Base-by-base conservation (phyloP, 768 basidiomycete species). In the Gloeophyllum trabeum region DNA sequence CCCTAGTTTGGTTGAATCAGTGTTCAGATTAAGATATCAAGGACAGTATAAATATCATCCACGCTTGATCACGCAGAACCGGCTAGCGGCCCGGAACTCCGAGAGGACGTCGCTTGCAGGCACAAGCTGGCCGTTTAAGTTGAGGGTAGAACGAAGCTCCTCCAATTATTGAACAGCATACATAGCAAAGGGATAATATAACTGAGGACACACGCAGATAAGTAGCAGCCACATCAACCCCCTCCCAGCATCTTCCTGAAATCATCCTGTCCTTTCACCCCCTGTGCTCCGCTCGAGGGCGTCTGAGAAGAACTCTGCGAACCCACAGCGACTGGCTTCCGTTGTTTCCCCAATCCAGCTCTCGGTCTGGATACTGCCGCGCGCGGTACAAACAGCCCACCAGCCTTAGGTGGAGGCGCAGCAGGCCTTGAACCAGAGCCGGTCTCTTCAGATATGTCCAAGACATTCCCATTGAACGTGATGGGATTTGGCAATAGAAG, bases 171-270 rank as follows among this genome's bases (percentile, higher is more conserved):
- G n/a, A n/a, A n/a, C n/a, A n/a, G n/a, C n/a, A n/a, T n/a, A n/a
- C n/a, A n/a, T n/a, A n/a, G n/a, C n/a, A n/a, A n/a, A n/a, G n/a
- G n/a, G n/a, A n/a, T n/a, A n/a, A n/a, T n/a, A n/a, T n/a, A n/a
- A n/a, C n/a, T n/a, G n/a, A n/a, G n/a, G n/a, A n/a, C n/a, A n/a
- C n/a, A n/a, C n/a, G n/a, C n/a, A n/a, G n/a, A n/a, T n/a, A n/a
- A n/a, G n/a, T n/a, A n/a, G n/a, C n/a, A n/a, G n/a, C n/a, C n/a
- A n/a, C n/a, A 32, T 16, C 16, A 32, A 32, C 10, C 28, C 12
- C 63, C 64, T 5, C 52, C 41, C 24, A 93, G 57, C 81, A 93
- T 81, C 54, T 80, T 87, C 44, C 91, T 67, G 58, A 94, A 94
- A 51, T 87, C 87, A 50, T 90, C 81, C 56, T 92, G 90, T 2